These are phyloP conservation scores for Colletotrichum costaricense DNA, from an alignment of 2,329 filamentous ascomycete species.

Conservation along the genomic window DNA sequence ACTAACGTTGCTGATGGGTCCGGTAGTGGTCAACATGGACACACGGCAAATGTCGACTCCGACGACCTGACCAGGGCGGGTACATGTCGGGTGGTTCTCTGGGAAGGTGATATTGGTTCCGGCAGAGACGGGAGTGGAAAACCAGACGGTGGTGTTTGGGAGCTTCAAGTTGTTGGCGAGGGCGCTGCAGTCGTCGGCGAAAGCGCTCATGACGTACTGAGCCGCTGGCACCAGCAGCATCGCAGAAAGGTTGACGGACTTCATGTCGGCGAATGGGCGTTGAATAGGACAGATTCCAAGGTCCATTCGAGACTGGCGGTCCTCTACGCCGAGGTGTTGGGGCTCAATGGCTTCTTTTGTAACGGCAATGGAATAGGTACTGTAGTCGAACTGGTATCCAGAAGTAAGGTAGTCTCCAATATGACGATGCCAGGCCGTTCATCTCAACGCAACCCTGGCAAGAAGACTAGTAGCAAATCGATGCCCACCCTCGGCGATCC, in stretches of 20 bases:
- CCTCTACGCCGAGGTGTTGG: neutral
- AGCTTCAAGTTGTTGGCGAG: slow-evolving; percentile 41
- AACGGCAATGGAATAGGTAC: neutral
- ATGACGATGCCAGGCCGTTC: neutral
- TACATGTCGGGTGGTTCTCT: slow-evolving; percentile 52
- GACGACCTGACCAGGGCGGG: slow-evolving; percentile 36
- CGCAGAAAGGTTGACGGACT: slow-evolving; percentile 24
- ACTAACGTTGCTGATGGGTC: slow-evolving; percentile 55
- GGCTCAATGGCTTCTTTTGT: slow-evolving; percentile 2
- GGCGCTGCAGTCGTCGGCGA: slow-evolving; percentile 37
- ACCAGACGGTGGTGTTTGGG: slow-evolving; percentile 46
- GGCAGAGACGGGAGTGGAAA: slow-evolving; percentile 49
- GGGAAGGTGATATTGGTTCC: slow-evolving; percentile 52
- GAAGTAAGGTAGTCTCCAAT: neutral
- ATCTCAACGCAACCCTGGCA: slow-evolving; percentile 9
- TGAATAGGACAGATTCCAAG: slow-evolving; percentile 1
- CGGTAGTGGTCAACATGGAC: slow-evolving; percentile 46
- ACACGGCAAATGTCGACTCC: slow-evolving; percentile 44
- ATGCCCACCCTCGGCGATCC: slow-evolving; percentile 16
- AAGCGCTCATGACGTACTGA: slow-evolving; percentile 24
- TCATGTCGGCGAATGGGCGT: slow-evolving; percentile 22
- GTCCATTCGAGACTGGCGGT: neutral
- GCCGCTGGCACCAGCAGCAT: slow-evolving; percentile 32
- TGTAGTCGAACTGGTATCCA: neutral
- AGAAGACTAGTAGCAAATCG: neutral